Conservation (phyloP, 2,329 filamentous ascomycete species). For the Colletotrichum liaoningense region DNA sequence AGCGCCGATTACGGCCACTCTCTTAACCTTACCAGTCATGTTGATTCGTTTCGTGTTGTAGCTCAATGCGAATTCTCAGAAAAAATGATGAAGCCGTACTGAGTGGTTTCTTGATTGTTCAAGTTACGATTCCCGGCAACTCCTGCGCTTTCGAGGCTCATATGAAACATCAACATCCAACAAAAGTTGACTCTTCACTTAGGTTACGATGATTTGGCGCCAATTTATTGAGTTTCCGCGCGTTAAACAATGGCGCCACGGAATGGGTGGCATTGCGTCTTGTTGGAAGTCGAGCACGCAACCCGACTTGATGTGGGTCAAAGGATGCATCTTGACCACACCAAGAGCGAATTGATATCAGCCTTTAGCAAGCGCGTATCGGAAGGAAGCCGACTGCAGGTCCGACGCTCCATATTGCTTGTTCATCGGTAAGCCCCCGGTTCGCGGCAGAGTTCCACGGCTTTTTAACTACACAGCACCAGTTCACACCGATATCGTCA, state of each 20-base stretch:
- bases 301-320: conserved; percentile 16
- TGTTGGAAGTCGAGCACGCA: conserved; percentile 27
- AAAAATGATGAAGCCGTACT: neutral
- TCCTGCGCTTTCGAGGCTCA: neutral
- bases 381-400: neutral
- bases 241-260: conserved; percentile 16
- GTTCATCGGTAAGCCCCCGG: too few relatives aligned
- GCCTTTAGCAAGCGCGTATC: neutral
- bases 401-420: neutral
- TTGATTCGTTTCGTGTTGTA: too few relatives aligned
- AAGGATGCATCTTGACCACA: neutral
- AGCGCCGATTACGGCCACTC: conserved; percentile 67
- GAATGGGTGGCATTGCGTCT: conserved; percentile 20
- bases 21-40: conserved; percentile 17
- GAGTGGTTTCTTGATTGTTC: neutral
- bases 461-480: neutral
- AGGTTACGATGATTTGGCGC: neutral
- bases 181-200: too few relatives aligned
- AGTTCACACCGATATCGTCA: conserved; percentile 6
- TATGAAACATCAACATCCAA: too few relatives aligned
- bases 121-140: neutral
- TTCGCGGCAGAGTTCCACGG: neutral
- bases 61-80: neutral
- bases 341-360: neutral
- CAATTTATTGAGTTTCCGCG: neutral